These are phyloP conservation scores for Secale cereale DNA, from an alignment of 176 grass and related monocot species.

Conservation along the genomic window DNA sequence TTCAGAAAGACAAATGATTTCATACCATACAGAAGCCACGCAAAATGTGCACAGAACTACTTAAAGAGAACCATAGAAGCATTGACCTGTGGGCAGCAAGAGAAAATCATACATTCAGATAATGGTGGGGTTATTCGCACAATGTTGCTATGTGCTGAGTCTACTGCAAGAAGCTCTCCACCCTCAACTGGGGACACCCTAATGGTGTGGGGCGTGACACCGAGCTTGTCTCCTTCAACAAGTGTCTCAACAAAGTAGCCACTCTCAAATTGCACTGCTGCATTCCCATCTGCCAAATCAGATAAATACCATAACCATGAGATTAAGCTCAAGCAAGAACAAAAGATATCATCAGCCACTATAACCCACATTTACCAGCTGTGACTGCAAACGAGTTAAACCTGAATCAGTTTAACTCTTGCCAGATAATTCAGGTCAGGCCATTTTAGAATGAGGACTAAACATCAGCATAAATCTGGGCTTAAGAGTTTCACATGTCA, in stretches of 20 bases:
- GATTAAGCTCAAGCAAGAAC: slow-evolving; percentile 20
- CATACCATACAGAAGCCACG: neutral
- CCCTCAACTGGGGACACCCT: slow-evolving; percentile 80
- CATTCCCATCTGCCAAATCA: slow-evolving; percentile 57
- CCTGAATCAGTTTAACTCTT: neutral
- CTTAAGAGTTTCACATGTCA: neutral
- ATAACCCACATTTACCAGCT: neutral
- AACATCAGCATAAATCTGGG: neutral
- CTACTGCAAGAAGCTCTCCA: slow-evolving; percentile 88
- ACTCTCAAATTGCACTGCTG: slow-evolving; percentile 67
- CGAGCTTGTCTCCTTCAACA: slow-evolving; percentile 87
- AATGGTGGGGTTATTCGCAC: slow-evolving; percentile 89
- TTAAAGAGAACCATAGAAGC: neutral
- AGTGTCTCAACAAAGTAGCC: slow-evolving; percentile 97
- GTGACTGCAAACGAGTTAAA: neutral
- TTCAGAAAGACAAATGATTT: neutral
- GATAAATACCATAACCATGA: slow-evolving; percentile 13
- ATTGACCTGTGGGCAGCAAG: neutral
- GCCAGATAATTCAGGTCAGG: neutral
- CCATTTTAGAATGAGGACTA: neutral
- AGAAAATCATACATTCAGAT: slow-evolving; percentile 72
- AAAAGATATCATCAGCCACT: neutral
- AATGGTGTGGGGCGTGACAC: slow-evolving; percentile 85
- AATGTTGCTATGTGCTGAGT: slow-evolving; percentile 81
- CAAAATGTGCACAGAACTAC: neutral